Evolutionary conservation across 2,329 filamentous ascomycete genomes (phyloP).

Genomic region (Colletotrichum chrysophilum): DNA sequence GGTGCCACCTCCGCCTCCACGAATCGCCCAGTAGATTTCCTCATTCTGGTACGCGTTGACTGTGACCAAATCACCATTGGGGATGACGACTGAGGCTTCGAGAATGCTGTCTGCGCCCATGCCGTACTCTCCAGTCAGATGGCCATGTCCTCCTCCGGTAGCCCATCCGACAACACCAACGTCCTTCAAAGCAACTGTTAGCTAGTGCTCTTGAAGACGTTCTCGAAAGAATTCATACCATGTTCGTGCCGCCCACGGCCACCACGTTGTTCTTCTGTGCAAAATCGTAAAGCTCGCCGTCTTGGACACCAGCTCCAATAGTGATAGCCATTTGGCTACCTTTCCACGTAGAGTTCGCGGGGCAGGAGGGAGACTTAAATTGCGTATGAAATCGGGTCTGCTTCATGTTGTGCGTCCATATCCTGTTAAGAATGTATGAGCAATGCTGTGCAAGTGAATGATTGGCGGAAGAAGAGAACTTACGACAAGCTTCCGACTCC

Average conservation of each 20-base stretch:
- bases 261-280: conserved; percentile 17
- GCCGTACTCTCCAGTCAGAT: conserved; percentile 45
- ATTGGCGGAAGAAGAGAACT: not conserved
- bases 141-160: conserved; percentile 53
- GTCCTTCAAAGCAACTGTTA: conserved; percentile 38
- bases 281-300: not conserved
- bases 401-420: conserved; percentile 47
- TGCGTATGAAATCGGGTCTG: not conserved
- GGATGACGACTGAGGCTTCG: conserved; percentile 47
- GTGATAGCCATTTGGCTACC: conserved; percentile 26
- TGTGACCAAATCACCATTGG: conserved; percentile 42
- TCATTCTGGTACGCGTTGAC: conserved; percentile 46
- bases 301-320: conserved; percentile 12
- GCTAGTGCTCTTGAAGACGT: too few species aligned
- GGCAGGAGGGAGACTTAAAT: not conserved
- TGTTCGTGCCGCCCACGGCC: conserved; percentile 44
- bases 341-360: not conserved
- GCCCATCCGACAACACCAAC: conserved; percentile 62
- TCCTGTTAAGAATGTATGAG: not conserved
- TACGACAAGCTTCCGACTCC: not conserved
- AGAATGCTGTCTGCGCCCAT: conserved; percentile 54
- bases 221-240: not conserved
- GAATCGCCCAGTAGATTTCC: conserved; percentile 60
- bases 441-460: not conserved
- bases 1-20: conserved; percentile 54